Evolutionary conservation across 768 basidiomycete species (phyloP).

Genomic region (Podaxis mareebaensis): DNA sequence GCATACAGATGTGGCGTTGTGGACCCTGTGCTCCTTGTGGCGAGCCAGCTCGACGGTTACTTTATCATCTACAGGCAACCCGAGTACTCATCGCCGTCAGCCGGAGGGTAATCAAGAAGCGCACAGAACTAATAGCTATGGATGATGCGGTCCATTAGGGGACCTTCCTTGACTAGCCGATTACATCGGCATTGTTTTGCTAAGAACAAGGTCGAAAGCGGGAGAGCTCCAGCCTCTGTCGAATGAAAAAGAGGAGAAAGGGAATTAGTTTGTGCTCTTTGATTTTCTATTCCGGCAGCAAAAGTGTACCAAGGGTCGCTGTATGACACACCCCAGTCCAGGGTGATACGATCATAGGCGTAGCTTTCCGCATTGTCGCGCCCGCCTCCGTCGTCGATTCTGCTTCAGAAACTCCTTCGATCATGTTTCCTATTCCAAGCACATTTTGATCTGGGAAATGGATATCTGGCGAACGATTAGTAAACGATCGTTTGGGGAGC

Average conservation of each 20-base stretch:
- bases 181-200: conserved; percentile 30
- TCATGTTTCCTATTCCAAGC: not conserved
- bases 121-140: conserved; percentile 62
- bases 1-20: conserved; percentile 48
- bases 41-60: conserved; percentile 56
- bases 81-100: conserved; percentile 50
- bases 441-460: not conserved
- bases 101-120: conserved; percentile 59
- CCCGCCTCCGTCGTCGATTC: not conserved
- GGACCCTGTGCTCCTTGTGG: conserved; percentile 54
- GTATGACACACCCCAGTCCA: not conserved
- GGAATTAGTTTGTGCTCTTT: not conserved
- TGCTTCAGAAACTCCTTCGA: not conserved
- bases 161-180: conserved; percentile 45
- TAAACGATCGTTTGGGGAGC: not conserved
- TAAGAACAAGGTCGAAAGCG: conserved; percentile 21
- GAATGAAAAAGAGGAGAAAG: not conserved
- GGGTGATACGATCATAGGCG: not conserved
- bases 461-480: not conserved
- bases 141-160: conserved; percentile 50
- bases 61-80: conserved; percentile 56
- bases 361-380: not conserved
- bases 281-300: not conserved
- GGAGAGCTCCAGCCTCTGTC: not conserved
- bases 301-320: not conserved